These are phyloP conservation scores for Pleurotus ostreatus DNA, from an alignment of 768 basidiomycete genomes.

Conservation along the genomic window DNA sequence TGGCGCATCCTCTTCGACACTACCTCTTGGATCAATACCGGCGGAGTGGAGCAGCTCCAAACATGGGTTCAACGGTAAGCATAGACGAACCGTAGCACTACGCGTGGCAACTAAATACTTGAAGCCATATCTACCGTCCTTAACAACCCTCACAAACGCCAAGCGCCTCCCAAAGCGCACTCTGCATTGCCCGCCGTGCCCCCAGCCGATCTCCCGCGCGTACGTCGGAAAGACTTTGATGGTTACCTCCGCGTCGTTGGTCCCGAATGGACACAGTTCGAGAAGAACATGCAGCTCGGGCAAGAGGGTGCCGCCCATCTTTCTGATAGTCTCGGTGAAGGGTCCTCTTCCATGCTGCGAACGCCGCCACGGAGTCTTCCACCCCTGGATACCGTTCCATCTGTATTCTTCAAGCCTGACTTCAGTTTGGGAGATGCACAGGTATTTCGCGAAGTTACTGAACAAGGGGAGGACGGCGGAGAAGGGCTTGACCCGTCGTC, in stretches of 20 bases:
- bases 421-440: constrained; percentile 83
- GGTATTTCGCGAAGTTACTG: constrained; percentile 76
- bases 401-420: constrained; percentile 70
- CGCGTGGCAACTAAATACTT: constrained; percentile 3
- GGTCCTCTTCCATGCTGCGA: constrained; percentile 10
- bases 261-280: constrained; percentile 76
- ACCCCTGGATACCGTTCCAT: constrained; percentile 70
- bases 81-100: background rate
- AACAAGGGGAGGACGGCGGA: constrained; percentile 38
- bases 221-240: constrained; percentile 81
- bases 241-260: constrained; percentile 68
- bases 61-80: constrained; percentile 86
- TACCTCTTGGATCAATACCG: constrained; percentile 47
- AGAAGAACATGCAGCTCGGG: constrained; percentile 38
- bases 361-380: constrained; percentile 49
- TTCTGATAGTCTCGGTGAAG: background rate
- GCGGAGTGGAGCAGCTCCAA: constrained; percentile 76
- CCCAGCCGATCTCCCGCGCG: constrained; percentile 74
- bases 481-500: constrained; percentile 50
- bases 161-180: constrained; percentile 86
- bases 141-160: constrained; percentile 82
- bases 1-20: constrained; percentile 44
- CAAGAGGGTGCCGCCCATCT: constrained; percentile 36
- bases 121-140: constrained; percentile 91
- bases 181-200: constrained; percentile 70